Evolutionary conservation across 2,329 filamentous ascomycete genomes (phyloP), one percentile per base, ranked within the genome.

Genomic region (Exutisphaerella laricina): DNA sequence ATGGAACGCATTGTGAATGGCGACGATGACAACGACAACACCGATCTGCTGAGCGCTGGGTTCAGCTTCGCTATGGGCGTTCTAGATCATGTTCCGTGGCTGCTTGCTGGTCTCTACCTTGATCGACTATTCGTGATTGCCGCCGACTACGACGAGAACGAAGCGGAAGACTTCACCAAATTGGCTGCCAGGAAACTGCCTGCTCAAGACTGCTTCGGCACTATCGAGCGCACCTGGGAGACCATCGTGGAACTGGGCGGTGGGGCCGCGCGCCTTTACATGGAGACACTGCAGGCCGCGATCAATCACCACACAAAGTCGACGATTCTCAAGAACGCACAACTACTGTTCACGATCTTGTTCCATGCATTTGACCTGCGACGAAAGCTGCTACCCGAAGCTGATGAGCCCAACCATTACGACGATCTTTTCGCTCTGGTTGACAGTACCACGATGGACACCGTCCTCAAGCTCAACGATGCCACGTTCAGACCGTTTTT

Each of bases 391-490:
- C 20, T 38, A 8, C 20, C 43, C 1, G 63, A 71, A 17, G 58
- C 50, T 25, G 59, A 71, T 12, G 66, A 46, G n/a, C 51, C 74
- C 10, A 63, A 85, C 4, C 65, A 71, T 14, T 36, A 44, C 12
- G 25, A 28, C 9, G 87, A 94, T 60, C 68, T 54, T 1, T 56
- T 53, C 26, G 48, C 47, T 5, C 46, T 58, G 6, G 57, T 86
- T 53, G 84, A 87, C 60, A 77, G 83, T 7, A 79, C 84, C 9
- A 79, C 82, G 0, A 77, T 98, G 46, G 85, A 88, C 65, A 92
- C 96, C 81, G 85, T 95, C 41, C 88, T 94, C 71, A 97, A 97
- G 72, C 78, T 98, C 49, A 97, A 96, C 67, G 92, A 98, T 61
- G 82, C 85, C 1, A 80, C 85, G 0, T 98, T 98, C 79, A 78